phyloP scores from a whole-genome alignment of 2,329 filamentous ascomycete species.

The Lasiodiplodia sp. region DNA sequence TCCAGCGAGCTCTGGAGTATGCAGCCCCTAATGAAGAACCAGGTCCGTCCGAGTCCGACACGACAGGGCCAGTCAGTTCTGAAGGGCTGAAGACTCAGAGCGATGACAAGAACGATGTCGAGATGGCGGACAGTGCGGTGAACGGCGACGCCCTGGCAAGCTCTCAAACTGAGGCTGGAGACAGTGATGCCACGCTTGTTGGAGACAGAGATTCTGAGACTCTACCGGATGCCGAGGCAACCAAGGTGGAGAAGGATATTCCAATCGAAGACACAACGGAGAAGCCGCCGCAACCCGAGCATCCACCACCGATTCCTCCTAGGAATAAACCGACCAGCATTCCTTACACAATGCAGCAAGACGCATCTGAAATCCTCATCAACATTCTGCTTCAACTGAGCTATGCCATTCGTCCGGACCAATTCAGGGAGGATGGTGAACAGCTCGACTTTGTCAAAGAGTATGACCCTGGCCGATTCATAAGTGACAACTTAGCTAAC shows the following conservation, averaged over 20 bases:
- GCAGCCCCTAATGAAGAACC: conserved; percentile 14
- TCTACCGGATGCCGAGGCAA: conserved; percentile 34
- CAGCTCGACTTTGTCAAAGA: conserved; percentile 83
- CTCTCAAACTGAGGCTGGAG: neutral
- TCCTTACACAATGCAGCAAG: conserved; percentile 73
- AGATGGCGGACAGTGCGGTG: neutral
- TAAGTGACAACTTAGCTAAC: neutral
- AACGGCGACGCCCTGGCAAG: neutral
- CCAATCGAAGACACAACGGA: neutral
- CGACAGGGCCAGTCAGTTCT: neutral
- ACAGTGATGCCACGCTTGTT: conserved; percentile 22
- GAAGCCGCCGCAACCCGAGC: conserved; percentile 31
- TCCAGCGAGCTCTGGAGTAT: conserved; percentile 18
- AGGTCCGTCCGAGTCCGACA: neutral
- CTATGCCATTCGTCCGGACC: conserved; percentile 80
- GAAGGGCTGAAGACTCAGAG: neutral
- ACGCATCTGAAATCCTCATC: conserved; percentile 94
- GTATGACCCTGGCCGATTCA: neutral
- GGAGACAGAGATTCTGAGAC: conserved; percentile 32
- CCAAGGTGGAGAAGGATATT: conserved; percentile 25
- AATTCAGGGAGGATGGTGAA: conserved; percentile 71
- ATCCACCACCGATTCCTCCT: conserved; percentile 67
- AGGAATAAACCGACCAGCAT: conserved; percentile 39
- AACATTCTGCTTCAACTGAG: conserved; percentile 91
- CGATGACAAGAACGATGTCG: conserved; percentile 1